These are phyloP conservation scores for Pterulicium gracile DNA, from an alignment of 1,284 basidiomycete species.

Conservation along the genomic window DNA sequence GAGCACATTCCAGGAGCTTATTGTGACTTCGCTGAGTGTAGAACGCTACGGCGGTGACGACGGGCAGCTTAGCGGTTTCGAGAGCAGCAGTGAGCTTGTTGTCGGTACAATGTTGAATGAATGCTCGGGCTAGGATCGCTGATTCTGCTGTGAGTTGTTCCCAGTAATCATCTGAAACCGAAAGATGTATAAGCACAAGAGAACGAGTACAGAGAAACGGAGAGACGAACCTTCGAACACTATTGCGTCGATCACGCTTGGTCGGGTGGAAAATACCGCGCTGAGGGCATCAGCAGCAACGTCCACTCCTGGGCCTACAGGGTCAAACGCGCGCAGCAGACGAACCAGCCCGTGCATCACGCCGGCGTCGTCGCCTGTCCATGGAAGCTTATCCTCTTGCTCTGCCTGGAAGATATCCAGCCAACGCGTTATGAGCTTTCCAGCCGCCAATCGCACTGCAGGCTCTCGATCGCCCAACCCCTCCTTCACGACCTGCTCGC, in stretches of 20 bases:
- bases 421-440: constrained; percentile 71
- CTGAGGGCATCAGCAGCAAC: constrained; percentile 35
- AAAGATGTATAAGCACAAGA: neutral
- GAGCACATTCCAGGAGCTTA: constrained; percentile 41
- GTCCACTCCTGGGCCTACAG: constrained; percentile 32
- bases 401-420: constrained; percentile 39
- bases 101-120: constrained; percentile 69
- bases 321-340: constrained; percentile 35
- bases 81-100: constrained; percentile 58
- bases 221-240: constrained; percentile 57
- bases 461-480: constrained; percentile 86
- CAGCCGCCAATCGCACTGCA: constrained; percentile 71
- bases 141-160: constrained; percentile 67
- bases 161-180: constrained; percentile 64
- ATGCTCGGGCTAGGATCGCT: constrained; percentile 77
- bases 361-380: constrained; percentile 38
- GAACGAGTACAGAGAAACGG: neutral
- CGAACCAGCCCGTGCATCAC: constrained; percentile 32
- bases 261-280: constrained; percentile 30
- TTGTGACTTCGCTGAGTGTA: constrained; percentile 78
- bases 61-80: constrained; percentile 67
- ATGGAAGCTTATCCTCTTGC: constrained; percentile 16
- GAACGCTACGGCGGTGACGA: constrained; percentile 86
- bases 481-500: constrained; percentile 69
- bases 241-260: constrained; percentile 42